Evolutionary conservation across 805 yeast species (phyloP).

Genomic region (Barnettozyma sp.): DNA sequence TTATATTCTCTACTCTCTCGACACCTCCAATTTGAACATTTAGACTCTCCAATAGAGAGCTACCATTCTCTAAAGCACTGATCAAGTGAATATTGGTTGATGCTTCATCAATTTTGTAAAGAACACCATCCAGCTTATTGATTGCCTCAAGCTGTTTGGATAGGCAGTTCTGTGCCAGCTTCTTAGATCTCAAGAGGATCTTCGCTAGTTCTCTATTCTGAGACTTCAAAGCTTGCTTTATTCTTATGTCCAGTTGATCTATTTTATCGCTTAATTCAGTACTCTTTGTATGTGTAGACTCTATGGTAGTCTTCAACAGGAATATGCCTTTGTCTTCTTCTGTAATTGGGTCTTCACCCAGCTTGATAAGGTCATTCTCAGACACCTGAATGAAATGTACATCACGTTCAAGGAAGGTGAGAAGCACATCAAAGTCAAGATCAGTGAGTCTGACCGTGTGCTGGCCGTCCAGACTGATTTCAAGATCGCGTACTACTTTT

Average conservation of each 20-base stretch:
- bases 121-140: slow-evolving; percentile 32
- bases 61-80: slow-evolving; percentile 32
- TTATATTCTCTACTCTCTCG: slow-evolving; percentile 35
- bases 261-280: slow-evolving; percentile 20
- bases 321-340: slow-evolving; percentile 30
- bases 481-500: slow-evolving; percentile 5
- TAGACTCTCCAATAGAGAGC: slow-evolving; percentile 30
- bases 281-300: slow-evolving; percentile 17
- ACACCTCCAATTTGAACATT: slow-evolving; percentile 37
- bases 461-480: slow-evolving; percentile 8
- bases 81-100: slow-evolving; percentile 34
- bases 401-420: slow-evolving; percentile 21
- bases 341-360: slow-evolving; percentile 23
- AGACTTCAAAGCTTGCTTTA: slow-evolving; percentile 18
- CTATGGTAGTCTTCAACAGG: slow-evolving; percentile 26
- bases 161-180: slow-evolving; percentile 30
- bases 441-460: slow-evolving; percentile 8
- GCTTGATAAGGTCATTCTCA: slow-evolving; percentile 17
- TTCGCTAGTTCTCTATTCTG: slow-evolving; percentile 26
- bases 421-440: slow-evolving; percentile 18
- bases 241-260: slow-evolving; percentile 13
- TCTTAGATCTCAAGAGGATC: slow-evolving; percentile 29
- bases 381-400: slow-evolving; percentile 10
- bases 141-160: slow-evolving; percentile 27
- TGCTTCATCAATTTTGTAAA: slow-evolving; percentile 37